Evolutionary conservation across 345 rosid species (phyloP).

Genomic region (Salix purpurea): DNA sequence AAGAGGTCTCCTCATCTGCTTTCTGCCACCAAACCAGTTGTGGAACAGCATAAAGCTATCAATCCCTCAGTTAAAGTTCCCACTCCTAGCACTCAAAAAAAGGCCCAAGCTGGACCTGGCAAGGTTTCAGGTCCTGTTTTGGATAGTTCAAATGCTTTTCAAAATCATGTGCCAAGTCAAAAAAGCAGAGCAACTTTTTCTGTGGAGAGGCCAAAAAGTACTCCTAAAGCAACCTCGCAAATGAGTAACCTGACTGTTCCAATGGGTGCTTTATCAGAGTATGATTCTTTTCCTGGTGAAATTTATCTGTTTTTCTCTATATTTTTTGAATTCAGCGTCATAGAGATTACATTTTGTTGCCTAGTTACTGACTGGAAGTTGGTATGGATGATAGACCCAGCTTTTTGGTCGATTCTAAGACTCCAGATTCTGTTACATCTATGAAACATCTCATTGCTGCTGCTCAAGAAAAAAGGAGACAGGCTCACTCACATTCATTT

Average conservation of each 20-base stretch:
- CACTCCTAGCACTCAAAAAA: slow-evolving; percentile 35
- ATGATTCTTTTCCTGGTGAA: slow-evolving; percentile 31
- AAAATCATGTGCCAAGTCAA: slow-evolving; percentile 41
- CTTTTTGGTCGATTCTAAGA: slow-evolving; percentile 40
- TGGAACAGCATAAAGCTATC: slow-evolving; percentile 40
- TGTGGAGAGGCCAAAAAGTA: slow-evolving; percentile 46
- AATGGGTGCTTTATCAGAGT: slow-evolving; percentile 39
- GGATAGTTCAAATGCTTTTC: slow-evolving; percentile 39
- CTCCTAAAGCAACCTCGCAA: slow-evolving; percentile 42
- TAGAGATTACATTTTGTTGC: background rate
- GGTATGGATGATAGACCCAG: slow-evolving; percentile 36
- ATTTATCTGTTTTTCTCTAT: slow-evolving; percentile 28
- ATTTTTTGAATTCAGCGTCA: background rate
- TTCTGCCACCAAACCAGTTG: slow-evolving; percentile 19
- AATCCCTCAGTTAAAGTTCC: slow-evolving; percentile 44
- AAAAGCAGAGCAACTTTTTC: slow-evolving; percentile 41
- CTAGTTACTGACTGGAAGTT: slow-evolving; percentile 39
- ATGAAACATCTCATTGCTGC: slow-evolving; percentile 91
- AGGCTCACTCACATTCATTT: slow-evolving; percentile 58
- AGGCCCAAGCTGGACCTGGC: slow-evolving; percentile 36
- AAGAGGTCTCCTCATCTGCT: slow-evolving; percentile 38
- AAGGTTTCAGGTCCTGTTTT: slow-evolving; percentile 36
- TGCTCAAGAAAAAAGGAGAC: slow-evolving; percentile 85
- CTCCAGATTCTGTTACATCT: slow-evolving; percentile 56
- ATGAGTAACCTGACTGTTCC: slow-evolving; percentile 33